phyloP scores from a whole-genome alignment of 2,329 filamentous ascomycete species.

The Aureobasidium mangrovei region DNA sequence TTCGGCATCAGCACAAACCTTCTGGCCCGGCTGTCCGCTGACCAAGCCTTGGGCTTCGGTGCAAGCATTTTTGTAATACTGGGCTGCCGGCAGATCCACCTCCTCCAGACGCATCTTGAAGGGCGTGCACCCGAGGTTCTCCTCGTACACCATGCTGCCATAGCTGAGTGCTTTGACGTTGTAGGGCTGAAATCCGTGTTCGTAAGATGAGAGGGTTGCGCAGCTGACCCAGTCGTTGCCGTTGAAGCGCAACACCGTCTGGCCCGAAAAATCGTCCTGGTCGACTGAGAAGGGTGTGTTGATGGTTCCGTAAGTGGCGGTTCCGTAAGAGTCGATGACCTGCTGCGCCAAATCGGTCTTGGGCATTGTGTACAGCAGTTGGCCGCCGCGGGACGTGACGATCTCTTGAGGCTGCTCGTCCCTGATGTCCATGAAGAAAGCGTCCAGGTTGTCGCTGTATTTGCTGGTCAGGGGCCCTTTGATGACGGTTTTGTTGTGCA shows the following conservation, averaged over 20 bases:
- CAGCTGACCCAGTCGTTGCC: neutral
- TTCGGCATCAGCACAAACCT: neutral
- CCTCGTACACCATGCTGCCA: neutral
- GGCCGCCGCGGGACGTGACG: neutral
- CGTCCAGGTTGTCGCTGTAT: neutral
- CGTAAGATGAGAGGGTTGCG: neutral
- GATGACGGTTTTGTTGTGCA: neutral
- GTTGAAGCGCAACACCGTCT: conserved; percentile 1
- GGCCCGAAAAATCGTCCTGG: neutral
- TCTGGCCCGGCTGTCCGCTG: neutral
- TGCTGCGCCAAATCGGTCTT: neutral
- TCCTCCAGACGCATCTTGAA: conserved; percentile 6
- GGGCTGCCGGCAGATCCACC: conserved; percentile 19
- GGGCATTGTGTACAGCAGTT: neutral
- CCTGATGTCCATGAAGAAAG: neutral
- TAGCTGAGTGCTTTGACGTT: neutral
- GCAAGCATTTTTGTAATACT: conserved; percentile 9
- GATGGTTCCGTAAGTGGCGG: neutral
- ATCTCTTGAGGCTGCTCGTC: neutral
- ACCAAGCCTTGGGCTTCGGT: neutral
- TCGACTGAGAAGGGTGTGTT: neutral
- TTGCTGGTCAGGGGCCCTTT: neutral
- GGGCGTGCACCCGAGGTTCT: neutral
- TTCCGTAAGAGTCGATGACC: no score
- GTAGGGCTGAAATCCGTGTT: neutral